Conservation (phyloP, 495 filamentous ascomycete species). For the Recurvomyces mirabilis region DNA sequence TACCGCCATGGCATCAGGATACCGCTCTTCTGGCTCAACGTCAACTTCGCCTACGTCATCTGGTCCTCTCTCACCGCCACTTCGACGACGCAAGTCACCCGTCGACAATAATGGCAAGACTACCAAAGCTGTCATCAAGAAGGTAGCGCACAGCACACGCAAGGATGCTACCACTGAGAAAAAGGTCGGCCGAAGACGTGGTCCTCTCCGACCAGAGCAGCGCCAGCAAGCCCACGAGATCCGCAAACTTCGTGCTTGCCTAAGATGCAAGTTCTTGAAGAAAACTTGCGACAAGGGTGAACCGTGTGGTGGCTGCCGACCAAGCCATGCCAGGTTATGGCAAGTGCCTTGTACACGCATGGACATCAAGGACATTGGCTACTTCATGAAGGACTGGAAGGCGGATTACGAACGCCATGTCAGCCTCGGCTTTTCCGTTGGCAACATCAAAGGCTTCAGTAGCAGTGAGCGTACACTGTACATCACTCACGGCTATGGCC, state of each 20-base stretch:
- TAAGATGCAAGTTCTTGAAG: slow-evolving; percentile 96
- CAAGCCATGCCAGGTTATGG: slow-evolving; percentile 84
- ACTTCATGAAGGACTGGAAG: slow-evolving; percentile 98
- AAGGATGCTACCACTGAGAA: slow-evolving; percentile 76
- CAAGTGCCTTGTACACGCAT: slow-evolving; percentile 92
- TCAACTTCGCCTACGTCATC: slow-evolving; percentile 36
- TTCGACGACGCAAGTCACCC: slow-evolving; percentile 64
- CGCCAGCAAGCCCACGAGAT: slow-evolving; percentile 91
- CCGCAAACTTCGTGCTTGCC: slow-evolving; percentile 77
- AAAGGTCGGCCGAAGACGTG: slow-evolving; percentile 74
- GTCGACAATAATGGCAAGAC: slow-evolving; percentile 59
- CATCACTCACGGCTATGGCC: slow-evolving; percentile 70
- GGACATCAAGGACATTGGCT: slow-evolving; percentile 91
- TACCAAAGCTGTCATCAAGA: slow-evolving; percentile 61
- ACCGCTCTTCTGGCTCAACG: slow-evolving; percentile 46
- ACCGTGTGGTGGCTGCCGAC: slow-evolving; percentile 84
- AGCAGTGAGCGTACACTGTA: slow-evolving; percentile 52
- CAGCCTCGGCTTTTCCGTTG: slow-evolving; percentile 72
- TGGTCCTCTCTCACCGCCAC: slow-evolving; percentile 44
- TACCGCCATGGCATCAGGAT: slow-evolving; percentile 54
- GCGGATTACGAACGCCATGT: slow-evolving; percentile 87
- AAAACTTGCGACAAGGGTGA: slow-evolving; percentile 96
- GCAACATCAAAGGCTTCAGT: slow-evolving; percentile 87
- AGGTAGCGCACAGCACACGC: slow-evolving; percentile 51
- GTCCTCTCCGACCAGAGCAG: slow-evolving; percentile 83